These are phyloP conservation scores for Zizania palustris DNA, from an alignment of 202 grass and related monocot species.

Conservation along the genomic window DNA sequence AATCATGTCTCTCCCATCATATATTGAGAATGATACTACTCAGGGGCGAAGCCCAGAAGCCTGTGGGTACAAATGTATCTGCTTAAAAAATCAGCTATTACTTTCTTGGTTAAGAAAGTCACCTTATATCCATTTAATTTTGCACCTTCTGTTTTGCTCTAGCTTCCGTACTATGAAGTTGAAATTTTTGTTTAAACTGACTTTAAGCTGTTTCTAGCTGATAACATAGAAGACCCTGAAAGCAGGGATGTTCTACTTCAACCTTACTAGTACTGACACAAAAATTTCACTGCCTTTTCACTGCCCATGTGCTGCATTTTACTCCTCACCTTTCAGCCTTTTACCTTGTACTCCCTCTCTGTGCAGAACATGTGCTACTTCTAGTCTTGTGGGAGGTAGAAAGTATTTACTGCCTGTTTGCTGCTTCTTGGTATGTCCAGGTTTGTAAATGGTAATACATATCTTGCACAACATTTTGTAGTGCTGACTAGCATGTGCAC, in stretches of 20 bases:
- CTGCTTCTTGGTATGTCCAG: constrained; percentile 11
- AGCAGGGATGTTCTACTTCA: constrained; percentile 8
- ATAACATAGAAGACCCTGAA: neutral
- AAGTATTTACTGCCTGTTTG: neutral
- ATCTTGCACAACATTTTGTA: neutral
- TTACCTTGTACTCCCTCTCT: constrained; percentile 25
- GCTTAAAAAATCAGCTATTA: no score
- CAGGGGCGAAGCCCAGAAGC: no score
- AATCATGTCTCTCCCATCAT: neutral
- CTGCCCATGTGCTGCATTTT: neutral
- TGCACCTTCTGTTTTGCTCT: no score
- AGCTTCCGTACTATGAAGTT: no score
- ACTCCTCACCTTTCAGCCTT: neutral
- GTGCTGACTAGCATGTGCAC: neutral
- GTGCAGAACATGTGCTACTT: neutral
- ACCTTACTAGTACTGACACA: neutral
- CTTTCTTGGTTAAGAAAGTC: no score
- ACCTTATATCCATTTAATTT: no score
- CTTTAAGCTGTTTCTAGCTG: neutral
- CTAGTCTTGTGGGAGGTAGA: neutral
- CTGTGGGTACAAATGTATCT: no score
- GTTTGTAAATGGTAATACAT: neutral
- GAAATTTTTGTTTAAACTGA: neutral
- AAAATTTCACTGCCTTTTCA: neutral
- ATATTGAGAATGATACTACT: neutral